Conservation (phyloP, 768 basidiomycete genomes). For the Lentinula edodes region DNA sequence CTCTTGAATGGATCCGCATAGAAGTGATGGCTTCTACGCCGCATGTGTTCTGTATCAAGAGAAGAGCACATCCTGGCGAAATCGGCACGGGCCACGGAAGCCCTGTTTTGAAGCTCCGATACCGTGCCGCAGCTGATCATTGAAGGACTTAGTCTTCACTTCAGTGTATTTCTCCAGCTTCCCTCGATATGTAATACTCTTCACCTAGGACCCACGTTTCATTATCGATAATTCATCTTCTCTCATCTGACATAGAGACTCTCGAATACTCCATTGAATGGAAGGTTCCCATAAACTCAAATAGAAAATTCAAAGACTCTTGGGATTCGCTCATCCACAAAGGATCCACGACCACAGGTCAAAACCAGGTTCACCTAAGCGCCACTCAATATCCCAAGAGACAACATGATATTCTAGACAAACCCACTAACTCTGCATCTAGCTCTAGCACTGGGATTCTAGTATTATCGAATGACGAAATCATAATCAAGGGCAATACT, state of each 20-base stretch:
- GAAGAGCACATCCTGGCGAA: background rate
- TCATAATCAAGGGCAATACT: background rate
- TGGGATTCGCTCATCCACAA: background rate
- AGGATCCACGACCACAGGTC: background rate
- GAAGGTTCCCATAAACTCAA: too few relatives aligned
- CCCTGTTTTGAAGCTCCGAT: background rate
- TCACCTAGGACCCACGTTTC: too few relatives aligned
- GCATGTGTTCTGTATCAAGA: constrained; percentile 1
- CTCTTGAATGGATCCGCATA: constrained; percentile 2
- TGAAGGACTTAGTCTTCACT: too few relatives aligned
- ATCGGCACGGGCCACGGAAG: background rate
- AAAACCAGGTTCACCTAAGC: background rate
- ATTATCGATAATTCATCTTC: too few relatives aligned
- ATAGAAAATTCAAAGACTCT: background rate
- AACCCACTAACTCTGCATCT: background rate
- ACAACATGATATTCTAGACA: background rate
- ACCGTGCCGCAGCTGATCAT: background rate
- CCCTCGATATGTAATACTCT: too few relatives aligned
- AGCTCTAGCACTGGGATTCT: background rate
- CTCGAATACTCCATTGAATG: too few relatives aligned
- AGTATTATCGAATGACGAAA: background rate
- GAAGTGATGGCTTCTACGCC: constrained; percentile 6
- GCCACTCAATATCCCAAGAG: background rate
- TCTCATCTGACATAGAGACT: too few relatives aligned
- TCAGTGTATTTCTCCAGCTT: too few relatives aligned